phyloP scores from a whole-genome alignment of 177 flowering plant genomes.

The Vitis hybrid region DNA sequence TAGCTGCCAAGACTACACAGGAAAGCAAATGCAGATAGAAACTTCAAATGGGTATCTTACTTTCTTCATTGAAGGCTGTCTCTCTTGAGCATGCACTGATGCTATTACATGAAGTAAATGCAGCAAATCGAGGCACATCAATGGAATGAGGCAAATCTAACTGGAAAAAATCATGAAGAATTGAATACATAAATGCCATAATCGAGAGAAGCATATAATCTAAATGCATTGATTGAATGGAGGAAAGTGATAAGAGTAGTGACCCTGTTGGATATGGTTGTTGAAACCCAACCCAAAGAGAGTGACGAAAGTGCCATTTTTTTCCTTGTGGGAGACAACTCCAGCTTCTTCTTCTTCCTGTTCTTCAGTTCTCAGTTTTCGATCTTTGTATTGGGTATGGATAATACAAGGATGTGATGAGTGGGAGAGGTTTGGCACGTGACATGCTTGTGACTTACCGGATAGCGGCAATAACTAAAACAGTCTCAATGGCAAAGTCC shows the following conservation, averaged over 20 bases:
- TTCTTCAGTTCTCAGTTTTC: too few relatives aligned
- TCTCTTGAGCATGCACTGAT: constrained; percentile 25
- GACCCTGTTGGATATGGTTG: constrained; percentile 38
- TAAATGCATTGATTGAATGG: background rate
- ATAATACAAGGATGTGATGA: too few relatives aligned
- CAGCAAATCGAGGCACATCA: constrained; percentile 13
- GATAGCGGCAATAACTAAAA: too few relatives aligned
- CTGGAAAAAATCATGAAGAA: constrained; percentile 15
- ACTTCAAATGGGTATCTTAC: constrained; percentile 21
- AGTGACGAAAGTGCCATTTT: constrained; percentile 46
- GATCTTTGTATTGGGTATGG: too few relatives aligned
- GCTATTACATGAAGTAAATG: constrained; percentile 14
- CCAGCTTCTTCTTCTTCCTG: too few relatives aligned
- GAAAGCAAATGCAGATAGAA: background rate
- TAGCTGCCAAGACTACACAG: too few relatives aligned
- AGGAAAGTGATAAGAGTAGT: background rate
- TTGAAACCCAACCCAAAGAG: constrained; percentile 36
- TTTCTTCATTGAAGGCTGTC: constrained; percentile 23
- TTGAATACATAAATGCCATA: too few relatives aligned
- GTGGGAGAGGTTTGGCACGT: too few relatives aligned
- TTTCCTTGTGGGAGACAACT: too few relatives aligned
- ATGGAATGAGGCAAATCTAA: constrained; percentile 20
- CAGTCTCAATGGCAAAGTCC: too few relatives aligned
- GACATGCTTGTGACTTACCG: too few relatives aligned
- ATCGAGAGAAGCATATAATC: background rate